Conservation (phyloP, 306 rosid genomes). For the Alnus glutinosa region DNA sequence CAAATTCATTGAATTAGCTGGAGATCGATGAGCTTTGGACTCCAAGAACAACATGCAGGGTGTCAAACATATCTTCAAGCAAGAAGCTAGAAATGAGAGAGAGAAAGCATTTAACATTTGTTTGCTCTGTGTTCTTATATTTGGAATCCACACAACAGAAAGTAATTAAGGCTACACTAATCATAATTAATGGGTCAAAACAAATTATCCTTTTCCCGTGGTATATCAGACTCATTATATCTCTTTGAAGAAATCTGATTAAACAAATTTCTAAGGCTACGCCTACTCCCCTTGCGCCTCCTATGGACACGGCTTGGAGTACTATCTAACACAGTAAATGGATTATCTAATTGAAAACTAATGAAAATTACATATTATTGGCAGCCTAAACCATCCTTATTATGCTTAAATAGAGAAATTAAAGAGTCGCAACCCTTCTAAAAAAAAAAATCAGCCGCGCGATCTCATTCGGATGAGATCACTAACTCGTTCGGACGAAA, state of each 20-base stretch:
- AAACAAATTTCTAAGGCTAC: slow-evolving; percentile 75
- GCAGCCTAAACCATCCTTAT: too few relatives aligned
- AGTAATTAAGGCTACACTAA: not conserved
- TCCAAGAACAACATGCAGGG: too few relatives aligned
- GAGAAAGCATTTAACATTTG: too few relatives aligned
- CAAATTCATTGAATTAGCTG: too few relatives aligned
- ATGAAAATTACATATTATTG: too few relatives aligned
- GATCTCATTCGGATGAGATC: too few relatives aligned
- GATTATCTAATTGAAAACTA: slow-evolving; percentile 30
- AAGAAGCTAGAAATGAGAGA: not conserved
- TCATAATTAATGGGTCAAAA: slow-evolving; percentile 5
- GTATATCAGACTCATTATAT: slow-evolving; percentile 38
- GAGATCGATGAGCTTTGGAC: too few relatives aligned
- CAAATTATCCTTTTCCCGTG: slow-evolving; percentile 16
- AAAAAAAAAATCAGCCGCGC: too few relatives aligned
- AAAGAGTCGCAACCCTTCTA: too few relatives aligned
- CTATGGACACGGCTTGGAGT: slow-evolving; percentile 7
- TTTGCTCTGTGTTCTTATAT: not conserved
- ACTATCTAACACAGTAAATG: slow-evolving; percentile 30
- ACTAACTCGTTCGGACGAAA: too few relatives aligned
- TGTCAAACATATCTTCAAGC: too few relatives aligned
- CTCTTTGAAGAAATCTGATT: slow-evolving; percentile 59
- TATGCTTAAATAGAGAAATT: too few relatives aligned
- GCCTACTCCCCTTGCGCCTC: slow-evolving; percentile 58
- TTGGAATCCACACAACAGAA: slow-evolving; percentile 10